phyloP scores from a whole-genome alignment of 1,139 yeast genomes.

The Hyphopichia pseudoburtonii region DNA sequence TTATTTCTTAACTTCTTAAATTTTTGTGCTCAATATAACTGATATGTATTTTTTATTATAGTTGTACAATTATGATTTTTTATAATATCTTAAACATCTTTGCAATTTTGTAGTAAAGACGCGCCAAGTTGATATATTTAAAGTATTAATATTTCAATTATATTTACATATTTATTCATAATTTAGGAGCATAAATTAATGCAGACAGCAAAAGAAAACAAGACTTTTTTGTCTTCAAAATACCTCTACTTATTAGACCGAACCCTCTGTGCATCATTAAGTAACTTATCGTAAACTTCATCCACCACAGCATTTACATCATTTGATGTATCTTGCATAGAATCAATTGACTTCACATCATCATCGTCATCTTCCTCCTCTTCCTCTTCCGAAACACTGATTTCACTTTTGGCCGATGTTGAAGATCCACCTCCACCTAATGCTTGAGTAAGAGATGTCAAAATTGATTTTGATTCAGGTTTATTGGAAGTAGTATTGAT shows the following conservation, averaged over 20 bases:
- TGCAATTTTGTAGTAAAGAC: too few relatives aligned
- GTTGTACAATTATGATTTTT: neutral
- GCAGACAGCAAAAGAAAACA: too few relatives aligned
- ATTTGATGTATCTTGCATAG: conserved; percentile 12
- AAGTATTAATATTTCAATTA: neutral
- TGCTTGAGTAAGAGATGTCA: conserved; percentile 1
- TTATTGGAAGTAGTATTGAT: neutral
- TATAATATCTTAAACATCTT: neutral
- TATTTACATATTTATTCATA: neutral
- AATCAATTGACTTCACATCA: conserved; percentile 1
- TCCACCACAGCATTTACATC: conserved; percentile 48
- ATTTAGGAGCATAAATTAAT: too few relatives aligned
- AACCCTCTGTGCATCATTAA: conserved; percentile 65
- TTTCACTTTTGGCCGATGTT: conserved; percentile 4
- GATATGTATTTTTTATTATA: neutral
- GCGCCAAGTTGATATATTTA: too few relatives aligned
- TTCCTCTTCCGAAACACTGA: conserved; percentile 3
- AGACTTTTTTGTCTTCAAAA: too few relatives aligned
- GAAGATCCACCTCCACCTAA: neutral
- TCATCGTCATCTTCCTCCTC: conserved; percentile 3
- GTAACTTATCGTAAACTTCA: conserved; percentile 67
- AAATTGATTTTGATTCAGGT: neutral
- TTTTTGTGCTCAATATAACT: too few relatives aligned
- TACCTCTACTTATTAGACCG: conserved; percentile 53
- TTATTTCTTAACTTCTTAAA: neutral